phyloP scores from a whole-genome alignment of 352 stramenopile species.

The Globisporangium orthogonon region DNA sequence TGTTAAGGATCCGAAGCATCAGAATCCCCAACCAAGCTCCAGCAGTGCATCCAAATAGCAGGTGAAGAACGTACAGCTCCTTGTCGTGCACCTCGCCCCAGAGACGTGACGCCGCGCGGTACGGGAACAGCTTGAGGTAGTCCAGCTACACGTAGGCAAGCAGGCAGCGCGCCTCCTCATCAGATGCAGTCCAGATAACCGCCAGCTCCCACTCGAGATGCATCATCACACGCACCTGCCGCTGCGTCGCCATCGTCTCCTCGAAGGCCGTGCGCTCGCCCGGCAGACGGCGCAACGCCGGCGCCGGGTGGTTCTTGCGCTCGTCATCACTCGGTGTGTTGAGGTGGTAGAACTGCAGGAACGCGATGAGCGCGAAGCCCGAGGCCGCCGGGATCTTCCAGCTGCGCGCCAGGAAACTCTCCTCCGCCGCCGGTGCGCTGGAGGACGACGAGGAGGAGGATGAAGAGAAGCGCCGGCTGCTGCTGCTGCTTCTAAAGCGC shows the following conservation, averaged over 20 bases:
- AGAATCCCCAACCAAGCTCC: background rate
- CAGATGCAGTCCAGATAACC: background rate
- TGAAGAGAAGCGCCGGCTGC: constrained; percentile 10
- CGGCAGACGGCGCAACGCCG: constrained; percentile 38
- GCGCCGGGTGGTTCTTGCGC: constrained; percentile 48
- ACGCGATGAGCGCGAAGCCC: constrained; percentile 65
- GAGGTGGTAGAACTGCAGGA: constrained; percentile 64
- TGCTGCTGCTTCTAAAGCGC: background rate
- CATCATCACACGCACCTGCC: constrained; percentile 22
- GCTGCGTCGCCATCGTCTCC: constrained; percentile 58
- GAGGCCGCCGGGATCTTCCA: constrained; percentile 65
- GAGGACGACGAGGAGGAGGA: constrained; percentile 5
- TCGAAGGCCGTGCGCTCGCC: constrained; percentile 54
- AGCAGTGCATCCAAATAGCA: background rate
- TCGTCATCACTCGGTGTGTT: constrained; percentile 60
- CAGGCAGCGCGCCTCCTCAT: background rate
- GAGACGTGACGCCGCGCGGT: constrained; percentile 65
- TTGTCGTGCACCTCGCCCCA: constrained; percentile 79
- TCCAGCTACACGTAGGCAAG: constrained; percentile 21
- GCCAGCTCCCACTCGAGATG: too few species aligned
- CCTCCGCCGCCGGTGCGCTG: constrained; percentile 6
- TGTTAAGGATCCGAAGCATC: background rate
- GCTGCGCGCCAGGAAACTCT: constrained; percentile 26
- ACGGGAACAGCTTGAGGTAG: constrained; percentile 72
- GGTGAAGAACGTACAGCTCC: constrained; percentile 45